Percentiles rank a stretch among this genome's conserved stretches.
These are phyloP conservation scores for Thelonectria rubi DNA, from an alignment of 2,329 filamentous ascomycete species.

Conservation along the genomic window DNA sequence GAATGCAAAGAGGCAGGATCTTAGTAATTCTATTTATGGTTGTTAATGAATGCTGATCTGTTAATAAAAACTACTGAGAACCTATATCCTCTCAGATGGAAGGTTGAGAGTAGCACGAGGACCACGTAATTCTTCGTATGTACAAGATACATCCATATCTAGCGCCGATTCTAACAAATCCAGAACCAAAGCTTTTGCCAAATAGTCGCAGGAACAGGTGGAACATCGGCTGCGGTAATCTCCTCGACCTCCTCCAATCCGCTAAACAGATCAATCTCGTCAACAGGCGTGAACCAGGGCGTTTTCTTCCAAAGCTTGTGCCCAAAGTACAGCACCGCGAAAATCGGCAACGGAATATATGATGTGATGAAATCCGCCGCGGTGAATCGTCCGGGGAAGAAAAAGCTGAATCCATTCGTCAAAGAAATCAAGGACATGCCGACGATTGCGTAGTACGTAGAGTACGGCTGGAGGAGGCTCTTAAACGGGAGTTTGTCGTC, in stretches of 20 bases:
- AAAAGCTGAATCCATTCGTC: not conserved
- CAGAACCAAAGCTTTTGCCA: not conserved
- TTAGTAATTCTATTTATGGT: no score
- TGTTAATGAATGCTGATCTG: no score
- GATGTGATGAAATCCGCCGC: not conserved
- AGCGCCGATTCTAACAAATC: not conserved
- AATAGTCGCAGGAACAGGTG: not conserved
- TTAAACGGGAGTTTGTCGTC: not conserved
- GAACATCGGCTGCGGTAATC: not conserved
- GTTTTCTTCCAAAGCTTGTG: not conserved
- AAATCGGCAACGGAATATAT: not conserved
- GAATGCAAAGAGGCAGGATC: no score
- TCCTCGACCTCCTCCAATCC: not conserved
- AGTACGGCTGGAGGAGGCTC: not conserved
- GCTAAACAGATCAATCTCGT: not conserved
- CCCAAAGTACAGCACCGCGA: not conserved
- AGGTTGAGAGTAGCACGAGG: no score
- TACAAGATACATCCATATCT: no score
- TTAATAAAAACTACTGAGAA: no score
- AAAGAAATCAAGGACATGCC: not conserved
- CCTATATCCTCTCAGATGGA: no score
- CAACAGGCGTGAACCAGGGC: not conserved
- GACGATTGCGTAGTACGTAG: not conserved
- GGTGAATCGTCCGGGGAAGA: not conserved
- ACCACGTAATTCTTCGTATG: no score